These are phyloP conservation scores for Boletus tylopilopsis DNA, from an alignment of 768 basidiomycete species.

Conservation along the genomic window DNA sequence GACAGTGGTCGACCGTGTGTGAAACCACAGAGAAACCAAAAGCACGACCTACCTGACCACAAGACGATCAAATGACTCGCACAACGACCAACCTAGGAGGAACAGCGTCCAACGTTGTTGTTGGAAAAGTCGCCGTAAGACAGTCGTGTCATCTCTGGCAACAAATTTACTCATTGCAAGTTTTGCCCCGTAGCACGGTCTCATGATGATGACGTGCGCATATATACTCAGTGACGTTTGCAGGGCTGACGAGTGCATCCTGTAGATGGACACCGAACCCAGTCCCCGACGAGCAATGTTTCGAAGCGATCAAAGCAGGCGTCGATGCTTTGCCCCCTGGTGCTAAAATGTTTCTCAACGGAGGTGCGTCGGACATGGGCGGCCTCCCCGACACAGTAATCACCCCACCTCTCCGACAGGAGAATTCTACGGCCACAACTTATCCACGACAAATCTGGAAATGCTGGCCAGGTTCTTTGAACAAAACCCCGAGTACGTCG, in stretches of 20 bases:
- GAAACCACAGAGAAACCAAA: no score
- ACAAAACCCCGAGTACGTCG: constrained; percentile 31
- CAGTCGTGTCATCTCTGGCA: neutral
- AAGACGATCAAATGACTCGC: constrained; percentile 22
- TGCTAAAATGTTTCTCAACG: constrained; percentile 48
- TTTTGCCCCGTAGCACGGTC: constrained; percentile 36
- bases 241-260: neutral
- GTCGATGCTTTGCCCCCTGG: constrained; percentile 41
- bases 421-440: constrained; percentile 54
- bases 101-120: constrained; percentile 32
- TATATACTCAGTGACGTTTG: neutral
- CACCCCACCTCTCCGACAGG: constrained; percentile 26
- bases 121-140: constrained; percentile 33
- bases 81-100: constrained; percentile 37
- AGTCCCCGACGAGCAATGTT: constrained; percentile 53
- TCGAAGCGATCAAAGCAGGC: constrained; percentile 58
- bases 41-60: neutral
- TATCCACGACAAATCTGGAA: constrained; percentile 42
- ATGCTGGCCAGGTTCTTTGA: constrained; percentile 39
- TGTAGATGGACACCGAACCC: constrained; percentile 41
- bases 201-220: constrained; percentile 53
- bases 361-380: constrained; percentile 31
- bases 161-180: neutral
- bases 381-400: neutral
- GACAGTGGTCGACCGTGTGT: neutral